Percentiles rank a stretch among this genome's conserved stretches.
phyloP scores from a whole-genome alignment of 176 grass and related monocot species.

The Oryza meridionalis region DNA sequence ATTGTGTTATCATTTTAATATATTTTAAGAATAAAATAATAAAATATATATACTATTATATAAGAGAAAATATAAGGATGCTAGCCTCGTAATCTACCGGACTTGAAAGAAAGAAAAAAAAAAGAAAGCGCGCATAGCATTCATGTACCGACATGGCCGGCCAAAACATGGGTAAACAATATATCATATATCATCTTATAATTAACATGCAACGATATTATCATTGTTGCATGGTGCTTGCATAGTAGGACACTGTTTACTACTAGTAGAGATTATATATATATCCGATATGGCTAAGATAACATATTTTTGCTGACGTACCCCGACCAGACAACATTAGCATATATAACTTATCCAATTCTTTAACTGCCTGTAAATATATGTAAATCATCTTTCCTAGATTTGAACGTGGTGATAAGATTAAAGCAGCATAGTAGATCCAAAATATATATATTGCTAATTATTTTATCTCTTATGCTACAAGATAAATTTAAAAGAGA shows the following conservation, averaged over 20 bases:
- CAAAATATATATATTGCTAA: not conserved
- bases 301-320: not conserved
- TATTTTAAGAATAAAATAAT: no score
- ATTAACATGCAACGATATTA: slow-evolving; percentile 1
- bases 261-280: not conserved
- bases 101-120: not conserved
- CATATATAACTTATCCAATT: not conserved
- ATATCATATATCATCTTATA: not conserved
- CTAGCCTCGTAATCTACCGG: no score
- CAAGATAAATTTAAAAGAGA: not conserved
- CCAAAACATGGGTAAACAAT: not conserved
- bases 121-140: not conserved
- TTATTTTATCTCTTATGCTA: not conserved
- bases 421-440: not conserved
- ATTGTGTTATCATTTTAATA: no score
- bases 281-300: slow-evolving; percentile 5
- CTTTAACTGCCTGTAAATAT: not conserved
- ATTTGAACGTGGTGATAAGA: not conserved
- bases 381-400: not conserved
- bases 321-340: not conserved
- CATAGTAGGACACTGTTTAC: not conserved
- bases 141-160: not conserved
- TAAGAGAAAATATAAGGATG: no score
- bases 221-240: not conserved
- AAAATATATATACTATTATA: no score